Conservation (phyloP, 2,329 filamentous ascomycete species). For the Colletotrichum nymphaeae region DNA sequence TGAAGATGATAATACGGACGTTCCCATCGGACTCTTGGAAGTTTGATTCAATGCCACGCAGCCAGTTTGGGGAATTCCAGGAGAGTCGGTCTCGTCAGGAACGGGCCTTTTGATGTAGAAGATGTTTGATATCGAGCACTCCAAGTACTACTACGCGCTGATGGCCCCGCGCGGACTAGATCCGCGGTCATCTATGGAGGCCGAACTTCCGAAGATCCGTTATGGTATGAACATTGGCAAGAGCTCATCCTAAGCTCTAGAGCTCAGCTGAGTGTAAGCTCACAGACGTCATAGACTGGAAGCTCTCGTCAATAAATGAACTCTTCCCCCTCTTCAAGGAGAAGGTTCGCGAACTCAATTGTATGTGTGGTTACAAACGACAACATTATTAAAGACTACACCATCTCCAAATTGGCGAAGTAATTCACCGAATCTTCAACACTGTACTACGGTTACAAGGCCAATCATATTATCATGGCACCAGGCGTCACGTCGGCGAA, state of each 20-base stretch:
- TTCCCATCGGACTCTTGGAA: conserved; percentile 20
- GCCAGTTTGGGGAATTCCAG: conserved; percentile 6
- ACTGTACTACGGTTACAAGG: not conserved
- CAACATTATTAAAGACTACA: not conserved
- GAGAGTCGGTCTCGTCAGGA: not conserved
- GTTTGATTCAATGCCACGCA: not conserved
- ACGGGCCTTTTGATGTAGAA: not conserved
- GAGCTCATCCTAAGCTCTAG: not conserved
- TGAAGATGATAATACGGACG: not conserved
- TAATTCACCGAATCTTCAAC: not conserved
- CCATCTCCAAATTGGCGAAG: not conserved
- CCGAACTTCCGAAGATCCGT: not conserved
- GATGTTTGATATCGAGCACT: not conserved
- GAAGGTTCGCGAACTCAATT: fast-evolving
- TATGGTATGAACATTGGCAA: not conserved
- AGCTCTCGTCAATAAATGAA: not conserved
- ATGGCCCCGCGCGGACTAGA: not conserved
- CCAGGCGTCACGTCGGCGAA: conserved; percentile 7
- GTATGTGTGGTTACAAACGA: not conserved
- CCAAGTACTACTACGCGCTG: not conserved
- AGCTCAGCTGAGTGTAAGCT: not conserved
- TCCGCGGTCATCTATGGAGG: not conserved
- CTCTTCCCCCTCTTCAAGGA: not conserved
- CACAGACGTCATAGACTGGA: not conserved
- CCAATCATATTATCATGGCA: conserved; percentile 5